These are phyloP conservation scores for Fragaria vesca DNA, from an alignment of 306 rosid species.

Conservation along the genomic window DNA sequence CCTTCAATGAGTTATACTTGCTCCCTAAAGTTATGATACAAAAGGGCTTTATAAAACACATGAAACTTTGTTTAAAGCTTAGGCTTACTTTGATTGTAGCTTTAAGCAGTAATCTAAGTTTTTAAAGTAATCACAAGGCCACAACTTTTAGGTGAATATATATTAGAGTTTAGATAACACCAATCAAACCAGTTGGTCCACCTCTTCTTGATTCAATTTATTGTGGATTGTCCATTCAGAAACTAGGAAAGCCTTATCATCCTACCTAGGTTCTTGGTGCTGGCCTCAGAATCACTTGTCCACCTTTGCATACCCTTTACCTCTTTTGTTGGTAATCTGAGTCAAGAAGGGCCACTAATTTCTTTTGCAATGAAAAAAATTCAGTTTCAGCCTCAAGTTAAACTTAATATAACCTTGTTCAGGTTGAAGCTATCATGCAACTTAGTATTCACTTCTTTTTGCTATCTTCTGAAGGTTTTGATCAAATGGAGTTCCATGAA, in stretches of 20 bases:
- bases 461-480: conserved; percentile 16
- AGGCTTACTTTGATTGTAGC: conserved; percentile 11
- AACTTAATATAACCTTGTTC: conserved; percentile 33
- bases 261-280: conserved; percentile 18
- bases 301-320: conserved; percentile 25
- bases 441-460: conserved; percentile 16
- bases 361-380: conserved; percentile 21
- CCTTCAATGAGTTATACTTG: conserved; percentile 24
- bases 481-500: conserved; percentile 65
- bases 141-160: conserved; percentile 17
- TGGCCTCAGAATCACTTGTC: conserved; percentile 28
- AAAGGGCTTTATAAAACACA: conserved; percentile 32
- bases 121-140: conserved; percentile 7
- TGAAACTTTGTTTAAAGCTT: conserved; percentile 22
- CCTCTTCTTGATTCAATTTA: conserved; percentile 21
- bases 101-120: conserved; percentile 14
- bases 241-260: conserved; percentile 34
- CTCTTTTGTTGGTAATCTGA: conserved; percentile 41
- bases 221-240: conserved; percentile 52
- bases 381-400: conserved; percentile 30
- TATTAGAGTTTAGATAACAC: conserved; percentile 9
- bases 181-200: conserved; percentile 28
- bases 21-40: conserved; percentile 31
- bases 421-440: conserved; percentile 31
- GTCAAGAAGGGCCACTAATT: conserved; percentile 31